Percentiles rank a stretch among this genome's conserved stretches.
These are phyloP conservation scores for Gloeostereum incarnatum DNA, from an alignment of 768 basidiomycete genomes.

Conservation along the genomic window DNA sequence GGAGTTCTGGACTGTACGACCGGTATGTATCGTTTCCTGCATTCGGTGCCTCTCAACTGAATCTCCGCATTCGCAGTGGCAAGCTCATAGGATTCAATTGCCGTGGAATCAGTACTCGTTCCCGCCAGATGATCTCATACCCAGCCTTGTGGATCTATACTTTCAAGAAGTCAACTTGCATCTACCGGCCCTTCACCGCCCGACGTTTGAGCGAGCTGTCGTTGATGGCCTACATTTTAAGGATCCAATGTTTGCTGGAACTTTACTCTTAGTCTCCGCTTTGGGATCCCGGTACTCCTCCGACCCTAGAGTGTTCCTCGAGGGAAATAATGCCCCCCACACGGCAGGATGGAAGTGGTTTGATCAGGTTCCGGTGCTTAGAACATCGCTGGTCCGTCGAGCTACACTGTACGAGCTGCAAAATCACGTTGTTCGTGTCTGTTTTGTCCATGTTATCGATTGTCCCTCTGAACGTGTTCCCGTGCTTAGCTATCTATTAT, in stretches of 20 bases:
- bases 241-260: conserved; percentile 33
- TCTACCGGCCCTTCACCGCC: conserved; percentile 31
- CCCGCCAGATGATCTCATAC: conserved; percentile 25
- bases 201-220: conserved; percentile 24
- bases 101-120: conserved; percentile 15
- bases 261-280: conserved; percentile 58
- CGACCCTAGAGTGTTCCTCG: conserved; percentile 50
- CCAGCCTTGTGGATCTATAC: conserved; percentile 35
- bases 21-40: conserved; percentile 21
- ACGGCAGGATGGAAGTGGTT: conserved; percentile 60
- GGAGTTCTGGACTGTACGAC: conserved; percentile 41
- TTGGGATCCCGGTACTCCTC: conserved; percentile 50
- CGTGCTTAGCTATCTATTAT: conserved; percentile 28
- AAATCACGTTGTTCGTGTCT: no score
- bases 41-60: background rate
- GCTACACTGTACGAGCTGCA: no score
- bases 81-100: no score
- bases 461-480: background rate
- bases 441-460: conserved; percentile 36
- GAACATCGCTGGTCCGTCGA: no score
- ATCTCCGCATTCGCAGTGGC: no score
- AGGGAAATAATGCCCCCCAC: conserved; percentile 29
- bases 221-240: conserved; percentile 17
- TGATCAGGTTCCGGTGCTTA: conserved; percentile 53
- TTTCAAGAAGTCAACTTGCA: no score